phyloP scores from a whole-genome alignment of 2,329 filamentous ascomycete species.

The Paracamarosporium sp. region DNA sequence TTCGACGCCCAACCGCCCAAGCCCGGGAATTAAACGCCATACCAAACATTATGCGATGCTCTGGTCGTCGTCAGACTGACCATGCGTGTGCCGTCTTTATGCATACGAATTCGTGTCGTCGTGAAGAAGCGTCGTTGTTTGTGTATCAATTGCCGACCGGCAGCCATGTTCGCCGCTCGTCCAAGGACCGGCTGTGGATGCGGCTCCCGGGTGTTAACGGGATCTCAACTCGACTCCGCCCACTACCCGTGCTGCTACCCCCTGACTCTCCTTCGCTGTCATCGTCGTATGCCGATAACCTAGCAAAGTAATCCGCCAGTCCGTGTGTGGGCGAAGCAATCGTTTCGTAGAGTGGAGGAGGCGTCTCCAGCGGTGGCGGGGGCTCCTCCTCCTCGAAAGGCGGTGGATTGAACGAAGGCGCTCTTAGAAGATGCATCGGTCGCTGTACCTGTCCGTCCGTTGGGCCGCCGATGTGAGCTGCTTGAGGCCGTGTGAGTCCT shows the following conservation, averaged over 20 bases:
- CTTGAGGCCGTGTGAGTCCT: constrained; percentile 59
- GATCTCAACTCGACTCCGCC: constrained; percentile 57
- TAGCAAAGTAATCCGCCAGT: constrained; percentile 85
- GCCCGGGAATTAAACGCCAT: not conserved
- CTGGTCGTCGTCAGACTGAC: not conserved
- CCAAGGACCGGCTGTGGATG: constrained; percentile 67
- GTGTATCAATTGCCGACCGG: constrained; percentile 45
- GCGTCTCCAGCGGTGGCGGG: constrained; percentile 76
- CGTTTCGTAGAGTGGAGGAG: constrained; percentile 82
- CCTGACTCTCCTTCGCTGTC: constrained; percentile 64
- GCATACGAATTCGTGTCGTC: constrained; percentile 28
- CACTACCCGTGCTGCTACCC: constrained; percentile 36
- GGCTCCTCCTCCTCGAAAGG: constrained; percentile 83
- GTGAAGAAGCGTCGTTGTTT: constrained; percentile 27
- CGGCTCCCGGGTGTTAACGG: constrained; percentile 69
- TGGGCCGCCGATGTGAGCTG: constrained; percentile 53
- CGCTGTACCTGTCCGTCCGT: constrained; percentile 60
- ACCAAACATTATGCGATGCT: constrained; percentile 4
- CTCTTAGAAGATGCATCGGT: constrained; percentile 83
- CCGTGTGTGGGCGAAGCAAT: constrained; percentile 75
- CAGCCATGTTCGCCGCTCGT: constrained; percentile 65
- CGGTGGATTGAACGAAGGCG: constrained; percentile 87
- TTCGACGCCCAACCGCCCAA: not conserved
- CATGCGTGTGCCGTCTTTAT: not conserved
- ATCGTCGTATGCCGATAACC: constrained; percentile 71